Base-by-base conservation (phyloP, 169 alveolate species). In the Plasmodium malariae region DNA sequence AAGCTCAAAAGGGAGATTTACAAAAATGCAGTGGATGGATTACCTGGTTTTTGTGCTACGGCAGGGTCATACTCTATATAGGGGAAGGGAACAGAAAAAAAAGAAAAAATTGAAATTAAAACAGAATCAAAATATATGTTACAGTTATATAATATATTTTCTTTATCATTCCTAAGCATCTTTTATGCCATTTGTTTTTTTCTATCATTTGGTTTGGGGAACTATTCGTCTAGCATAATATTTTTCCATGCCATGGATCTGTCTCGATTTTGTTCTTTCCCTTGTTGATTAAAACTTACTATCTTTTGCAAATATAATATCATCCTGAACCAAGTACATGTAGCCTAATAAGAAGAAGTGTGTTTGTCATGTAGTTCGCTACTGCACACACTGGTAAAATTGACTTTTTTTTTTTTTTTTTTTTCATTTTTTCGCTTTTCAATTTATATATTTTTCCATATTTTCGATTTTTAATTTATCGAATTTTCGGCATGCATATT, bases 301-400 rank as follows among this genome's bases (percentile, higher is more conserved):
- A 60, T 28, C 49, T 34, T 62, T 60, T 40, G 4, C 28, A 19
- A 62, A 76, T 24, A 76, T 62, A 28, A 40, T 19, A 45, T 34
- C 45, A 30, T 76, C 88, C 34, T 76, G 88, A 26, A 14, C 24
- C 11, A 76, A 36, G 54, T 76, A 76, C 7, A 62, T 43, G 48
- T 60, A 59, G 37, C 69, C 76, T 76, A 34, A 37, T 26, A 40
- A 73, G 1, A 37, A 51, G 55, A 73, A 21, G 3, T 37, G n/a
- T n/a, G n/a, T n/a, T n/a, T n/a, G n/a, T n/a, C n/a, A n/a, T n/a
- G n/a, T n/a, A n/a, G n/a, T n/a, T n/a, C n/a, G n/a, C n/a, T n/a
- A n/a, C n/a, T n/a, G n/a, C n/a, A n/a, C n/a, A n/a, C n/a, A n/a
- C n/a, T n/a, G n/a, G n/a, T n/a, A n/a, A n/a, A n/a, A n/a, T n/a